Conservation (phyloP, 78 protist genomes). For the Isochrysis galbana region DNA sequence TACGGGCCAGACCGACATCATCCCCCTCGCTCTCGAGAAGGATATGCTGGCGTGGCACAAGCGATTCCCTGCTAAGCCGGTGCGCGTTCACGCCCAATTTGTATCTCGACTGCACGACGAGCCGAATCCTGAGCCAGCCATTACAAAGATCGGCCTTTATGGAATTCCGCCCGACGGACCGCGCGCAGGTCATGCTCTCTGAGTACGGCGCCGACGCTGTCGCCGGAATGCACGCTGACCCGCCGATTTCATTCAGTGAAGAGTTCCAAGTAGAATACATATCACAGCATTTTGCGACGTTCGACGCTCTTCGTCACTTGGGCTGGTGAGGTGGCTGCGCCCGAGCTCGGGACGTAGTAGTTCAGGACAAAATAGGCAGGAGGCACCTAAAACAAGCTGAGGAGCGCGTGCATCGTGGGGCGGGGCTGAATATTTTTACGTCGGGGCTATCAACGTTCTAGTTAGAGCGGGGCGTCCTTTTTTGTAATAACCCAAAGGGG, state of each 20-base stretch:
- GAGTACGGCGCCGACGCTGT: not conserved
- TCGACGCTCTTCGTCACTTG: not conserved
- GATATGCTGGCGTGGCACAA: too few species aligned
- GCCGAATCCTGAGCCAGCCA: too few species aligned
- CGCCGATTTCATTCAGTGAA: not conserved
- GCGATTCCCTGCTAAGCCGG: too few species aligned
- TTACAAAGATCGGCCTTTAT: too few species aligned
- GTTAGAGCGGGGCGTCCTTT: too few species aligned
- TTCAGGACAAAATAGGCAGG: not conserved
- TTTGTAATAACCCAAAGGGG: too few species aligned
- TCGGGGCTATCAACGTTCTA: too few species aligned
- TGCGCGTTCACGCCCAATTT: too few species aligned
- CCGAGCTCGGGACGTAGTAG: not conserved
- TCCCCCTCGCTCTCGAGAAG: not conserved
- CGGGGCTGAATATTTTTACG: too few species aligned
- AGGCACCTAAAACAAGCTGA: not conserved
- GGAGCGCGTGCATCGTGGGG: not conserved
- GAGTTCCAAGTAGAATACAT: not conserved
- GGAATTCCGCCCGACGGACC: too few species aligned
- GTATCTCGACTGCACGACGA: too few species aligned
- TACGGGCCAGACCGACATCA: too few species aligned
- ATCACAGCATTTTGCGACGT: not conserved
- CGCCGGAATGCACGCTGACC: not conserved
- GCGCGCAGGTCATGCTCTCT: not conserved
- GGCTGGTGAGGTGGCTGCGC: not conserved